phyloP scores from a whole-genome alignment of 495 filamentous ascomycete genomes.

The Tetracladium setigerum region DNA sequence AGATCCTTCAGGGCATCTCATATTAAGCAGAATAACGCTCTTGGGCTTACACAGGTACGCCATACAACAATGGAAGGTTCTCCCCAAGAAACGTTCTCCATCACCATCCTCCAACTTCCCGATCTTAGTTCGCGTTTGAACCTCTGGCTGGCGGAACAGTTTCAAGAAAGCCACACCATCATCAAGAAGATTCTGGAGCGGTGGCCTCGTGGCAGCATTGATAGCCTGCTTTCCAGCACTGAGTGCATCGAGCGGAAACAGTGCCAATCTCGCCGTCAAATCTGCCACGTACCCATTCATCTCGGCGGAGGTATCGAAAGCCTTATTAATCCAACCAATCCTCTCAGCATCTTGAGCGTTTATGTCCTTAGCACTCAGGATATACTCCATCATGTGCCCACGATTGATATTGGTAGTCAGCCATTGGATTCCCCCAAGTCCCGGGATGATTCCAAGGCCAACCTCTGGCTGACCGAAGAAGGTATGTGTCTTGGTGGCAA shows the following conservation, averaged over 20 bases:
- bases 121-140: not conserved
- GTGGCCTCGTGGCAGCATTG: slow-evolving; percentile 5
- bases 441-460: slow-evolving; percentile 1
- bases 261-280: not conserved
- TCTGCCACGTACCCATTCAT: slow-evolving; percentile 2
- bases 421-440: slow-evolving; percentile 2
- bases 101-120: not conserved
- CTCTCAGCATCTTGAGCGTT: slow-evolving; percentile 1
- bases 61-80: not conserved
- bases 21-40: no score
- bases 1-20: no score
- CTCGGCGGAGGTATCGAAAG: slow-evolving; percentile 2
- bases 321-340: no score
- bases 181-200: not conserved
- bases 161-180: not conserved
- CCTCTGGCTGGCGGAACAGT: not conserved
- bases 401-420: not conserved
- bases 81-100: slow-evolving; percentile 3
- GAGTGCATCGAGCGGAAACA: not conserved
- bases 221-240: slow-evolving; percentile 37
- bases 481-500: not conserved
- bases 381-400: slow-evolving; percentile 5
- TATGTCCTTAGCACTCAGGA: slow-evolving; percentile 2
- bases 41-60: no score
- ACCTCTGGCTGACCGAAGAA: slow-evolving; percentile 4